Evolutionary conservation across 2,329 filamentous ascomycete genomes (phyloP).

Genomic region (Cordyceps javanica): DNA sequence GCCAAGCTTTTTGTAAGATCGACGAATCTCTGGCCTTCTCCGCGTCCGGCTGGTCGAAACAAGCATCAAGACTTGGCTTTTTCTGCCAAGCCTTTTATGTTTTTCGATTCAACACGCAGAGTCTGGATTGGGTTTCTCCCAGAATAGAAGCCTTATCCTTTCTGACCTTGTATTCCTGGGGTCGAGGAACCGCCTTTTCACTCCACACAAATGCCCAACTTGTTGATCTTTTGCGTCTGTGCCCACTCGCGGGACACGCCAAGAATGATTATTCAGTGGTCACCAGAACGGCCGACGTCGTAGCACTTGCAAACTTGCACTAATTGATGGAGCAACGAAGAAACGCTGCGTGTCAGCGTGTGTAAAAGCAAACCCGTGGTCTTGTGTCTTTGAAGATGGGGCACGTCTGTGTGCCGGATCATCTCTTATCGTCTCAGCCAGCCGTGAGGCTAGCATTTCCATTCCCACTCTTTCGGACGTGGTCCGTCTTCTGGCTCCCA

Average conservation of each 20-base stretch:
- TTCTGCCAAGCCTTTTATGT: conserved; percentile 12
- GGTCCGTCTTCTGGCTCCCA: not conserved
- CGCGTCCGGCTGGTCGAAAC: not conserved
- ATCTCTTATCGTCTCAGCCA: not conserved
- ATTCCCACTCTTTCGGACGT: not conserved
- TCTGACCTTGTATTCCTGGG: not conserved
- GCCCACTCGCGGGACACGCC: not conserved
- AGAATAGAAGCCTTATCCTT: conserved; percentile 6
- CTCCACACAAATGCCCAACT: not conserved
- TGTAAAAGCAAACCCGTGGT: too few relatives aligned
- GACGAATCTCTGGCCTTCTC: not conserved
- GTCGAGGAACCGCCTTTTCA: not conserved
- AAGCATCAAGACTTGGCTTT: conserved; percentile 14
- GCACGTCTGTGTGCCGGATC: not conserved
- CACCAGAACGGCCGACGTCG: not conserved
- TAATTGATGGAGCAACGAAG: not conserved
- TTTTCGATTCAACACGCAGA: not conserved
- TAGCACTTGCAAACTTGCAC: not conserved
- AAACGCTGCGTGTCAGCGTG: too few relatives aligned
- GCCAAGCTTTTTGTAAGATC: conserved; percentile 11
- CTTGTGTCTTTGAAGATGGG: not conserved
- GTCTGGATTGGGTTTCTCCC: not conserved
- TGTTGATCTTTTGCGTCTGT: not conserved
- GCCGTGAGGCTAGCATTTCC: not conserved
- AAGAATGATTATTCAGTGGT: not conserved